Evolutionary conservation across 148 eudicot genomes (phyloP), one percentile per base, ranked within the genome.

Genomic region (Salicornia ramosissima): DNA sequence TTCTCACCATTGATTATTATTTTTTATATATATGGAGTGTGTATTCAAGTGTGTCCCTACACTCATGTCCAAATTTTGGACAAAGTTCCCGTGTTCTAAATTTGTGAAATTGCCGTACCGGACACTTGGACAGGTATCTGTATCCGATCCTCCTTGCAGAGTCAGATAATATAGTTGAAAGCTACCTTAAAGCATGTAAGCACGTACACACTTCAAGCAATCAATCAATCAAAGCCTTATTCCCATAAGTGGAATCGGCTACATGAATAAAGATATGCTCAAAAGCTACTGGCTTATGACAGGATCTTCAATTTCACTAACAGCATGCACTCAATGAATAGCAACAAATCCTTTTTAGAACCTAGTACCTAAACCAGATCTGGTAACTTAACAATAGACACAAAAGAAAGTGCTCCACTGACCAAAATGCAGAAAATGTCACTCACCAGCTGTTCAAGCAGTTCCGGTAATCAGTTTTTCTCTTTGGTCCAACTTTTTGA

Each of bases 391-490:
- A 34, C 8, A n/a, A 43, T 29, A 18, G 43, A 21, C 7, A 31
- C 18, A 28, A 55, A 52, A 50, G 10, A 6, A 55, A 71, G 46
- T 31, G 61, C 34, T 50, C 22, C 5, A 46, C 9, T 45, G 30
- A 71, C 45, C 33, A 40, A 50, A 42, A 25, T 12, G 34, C 13
- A 33, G 67, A 34, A 58, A 39, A 6, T 55, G 16, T 45, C 26
- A 71, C 80, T 56, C 39, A 87, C 85, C 83, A 70, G n/a, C 57
- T 61, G 45, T 61, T 87, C 84, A 93, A 71, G 98, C 98, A 78
- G 96, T 93, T 79, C 98, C 98, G 10, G 92, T 93, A 61, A 93
- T 85, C 74, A 93, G 75, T 77, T 67, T 86, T 81, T 93, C 98
- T 71, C 85, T 79, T 79, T 90, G 86, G 77, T 93, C 98, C 61